Evolutionary conservation across 1,139 yeast species (phyloP).

Genomic region (Candida albicans): DNA sequence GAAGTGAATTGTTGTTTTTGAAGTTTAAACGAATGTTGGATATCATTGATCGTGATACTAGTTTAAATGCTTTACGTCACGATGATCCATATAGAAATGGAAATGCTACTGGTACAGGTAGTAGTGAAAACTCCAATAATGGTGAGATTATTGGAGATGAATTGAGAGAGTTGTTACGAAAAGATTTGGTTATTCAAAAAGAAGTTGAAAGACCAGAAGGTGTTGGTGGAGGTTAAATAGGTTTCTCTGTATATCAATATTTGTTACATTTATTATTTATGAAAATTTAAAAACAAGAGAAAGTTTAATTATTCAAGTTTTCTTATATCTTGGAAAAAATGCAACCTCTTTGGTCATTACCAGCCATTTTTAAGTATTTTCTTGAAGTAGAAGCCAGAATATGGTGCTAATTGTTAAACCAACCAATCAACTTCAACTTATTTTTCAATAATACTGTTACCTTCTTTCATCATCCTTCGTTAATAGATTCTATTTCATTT

Average conservation of each 20-base stretch:
- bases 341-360: too few species aligned
- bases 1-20: conserved; percentile 80
- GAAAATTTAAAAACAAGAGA: neutral
- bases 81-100: conserved; percentile 16
- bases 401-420: too few species aligned
- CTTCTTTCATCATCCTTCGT: too few species aligned
- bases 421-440: too few species aligned
- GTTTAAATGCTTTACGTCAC: conserved; percentile 18
- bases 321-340: too few species aligned
- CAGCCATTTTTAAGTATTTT: too few species aligned
- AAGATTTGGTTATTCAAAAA: conserved; percentile 60
- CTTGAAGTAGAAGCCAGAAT: too few species aligned
- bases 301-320: neutral
- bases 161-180: conserved; percentile 58
- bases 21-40: conserved; percentile 78
- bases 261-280: neutral
- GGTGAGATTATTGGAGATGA: conserved; percentile 37
- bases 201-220: conserved; percentile 59
- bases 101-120: neutral
- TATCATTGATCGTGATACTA: conserved; percentile 64
- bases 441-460: too few species aligned
- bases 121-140: neutral
- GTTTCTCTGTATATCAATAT: neutral
- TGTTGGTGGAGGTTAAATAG: conserved; percentile 41
- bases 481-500: too few species aligned